These are phyloP conservation scores for Candida nanaspora DNA, from an alignment of 805 yeast genomes.

Conservation along the genomic window DNA sequence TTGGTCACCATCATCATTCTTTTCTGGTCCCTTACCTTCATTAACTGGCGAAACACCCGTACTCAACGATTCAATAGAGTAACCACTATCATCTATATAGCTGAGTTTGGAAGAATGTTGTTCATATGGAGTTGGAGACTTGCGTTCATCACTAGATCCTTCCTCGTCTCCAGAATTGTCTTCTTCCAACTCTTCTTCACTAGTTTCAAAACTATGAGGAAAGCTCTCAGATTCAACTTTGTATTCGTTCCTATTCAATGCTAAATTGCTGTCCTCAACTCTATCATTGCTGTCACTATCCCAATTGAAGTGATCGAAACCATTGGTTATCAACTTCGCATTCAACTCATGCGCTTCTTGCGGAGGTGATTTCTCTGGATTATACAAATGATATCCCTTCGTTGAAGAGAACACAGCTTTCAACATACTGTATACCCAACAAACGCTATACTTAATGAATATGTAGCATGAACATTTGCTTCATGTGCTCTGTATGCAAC, in stretches of 20 bases:
- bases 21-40: not conserved
- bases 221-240: too few relatives aligned
- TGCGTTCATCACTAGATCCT: not conserved
- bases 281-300: constrained; percentile 5
- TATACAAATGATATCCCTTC: constrained; percentile 15
- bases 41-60: not conserved
- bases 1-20: not conserved
- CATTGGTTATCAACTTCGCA: constrained; percentile 23
- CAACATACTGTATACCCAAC: not conserved
- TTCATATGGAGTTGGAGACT: constrained; percentile 2
- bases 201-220: too few relatives aligned
- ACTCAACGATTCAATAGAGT: not conserved
- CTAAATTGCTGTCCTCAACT: too few relatives aligned
- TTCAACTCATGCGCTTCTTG: constrained; percentile 4
- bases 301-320: constrained; percentile 39
- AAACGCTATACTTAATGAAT: not conserved
- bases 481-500: too few relatives aligned
- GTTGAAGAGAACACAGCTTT: constrained; percentile 14
- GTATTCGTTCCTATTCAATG: too few relatives aligned
- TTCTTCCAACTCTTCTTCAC: too few relatives aligned
- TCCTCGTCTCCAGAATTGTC: not conserved
- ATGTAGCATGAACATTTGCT: not conserved
- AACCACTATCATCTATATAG: constrained; percentile 4
- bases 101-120: constrained; percentile 6
- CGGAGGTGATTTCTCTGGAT: constrained; percentile 8